Conservation (phyloP, 345 rosid species). For the Microthlaspi erraticum region DNA sequence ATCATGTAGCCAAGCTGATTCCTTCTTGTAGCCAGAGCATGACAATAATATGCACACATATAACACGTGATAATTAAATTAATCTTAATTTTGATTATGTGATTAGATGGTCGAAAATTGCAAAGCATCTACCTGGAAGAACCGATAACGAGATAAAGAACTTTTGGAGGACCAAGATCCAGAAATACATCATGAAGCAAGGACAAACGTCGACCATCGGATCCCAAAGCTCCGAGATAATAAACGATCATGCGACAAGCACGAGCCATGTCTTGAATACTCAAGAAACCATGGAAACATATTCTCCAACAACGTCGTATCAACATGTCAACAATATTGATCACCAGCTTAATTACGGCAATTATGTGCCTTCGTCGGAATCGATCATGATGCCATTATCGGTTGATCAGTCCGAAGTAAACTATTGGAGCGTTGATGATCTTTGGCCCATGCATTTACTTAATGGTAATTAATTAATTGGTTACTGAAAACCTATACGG, state of each 20-base stretch:
- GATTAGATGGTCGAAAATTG: constrained; percentile 80
- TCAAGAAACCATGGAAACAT: constrained; percentile 48
- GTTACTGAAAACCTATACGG: background rate
- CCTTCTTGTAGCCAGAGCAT: too few relatives aligned
- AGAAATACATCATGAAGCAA: constrained; percentile 71
- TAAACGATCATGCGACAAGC: constrained; percentile 38
- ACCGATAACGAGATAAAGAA: constrained; percentile 94
- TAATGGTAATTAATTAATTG: constrained; percentile 39
- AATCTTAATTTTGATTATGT: constrained; percentile 22
- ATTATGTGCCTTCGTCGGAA: constrained; percentile 23
- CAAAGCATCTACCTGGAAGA: constrained; percentile 91
- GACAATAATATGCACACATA: too few relatives aligned
- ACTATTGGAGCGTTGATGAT: constrained; percentile 82
- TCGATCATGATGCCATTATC: constrained; percentile 27
- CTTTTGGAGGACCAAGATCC: constrained; percentile 88
- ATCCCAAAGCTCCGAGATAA: constrained; percentile 43
- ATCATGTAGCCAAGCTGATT: too few relatives aligned
- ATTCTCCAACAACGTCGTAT: constrained; percentile 47
- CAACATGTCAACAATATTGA: constrained; percentile 27
- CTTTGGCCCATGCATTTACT: constrained; percentile 80
- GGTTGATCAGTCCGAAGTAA: constrained; percentile 52
- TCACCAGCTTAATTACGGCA: constrained; percentile 15
- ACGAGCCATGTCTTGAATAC: constrained; percentile 51
- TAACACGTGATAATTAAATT: background rate
- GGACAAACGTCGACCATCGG: constrained; percentile 43